Evolutionary conservation across 169 alveolate species (phyloP).

Genomic region (Nephromyces sp.): DNA sequence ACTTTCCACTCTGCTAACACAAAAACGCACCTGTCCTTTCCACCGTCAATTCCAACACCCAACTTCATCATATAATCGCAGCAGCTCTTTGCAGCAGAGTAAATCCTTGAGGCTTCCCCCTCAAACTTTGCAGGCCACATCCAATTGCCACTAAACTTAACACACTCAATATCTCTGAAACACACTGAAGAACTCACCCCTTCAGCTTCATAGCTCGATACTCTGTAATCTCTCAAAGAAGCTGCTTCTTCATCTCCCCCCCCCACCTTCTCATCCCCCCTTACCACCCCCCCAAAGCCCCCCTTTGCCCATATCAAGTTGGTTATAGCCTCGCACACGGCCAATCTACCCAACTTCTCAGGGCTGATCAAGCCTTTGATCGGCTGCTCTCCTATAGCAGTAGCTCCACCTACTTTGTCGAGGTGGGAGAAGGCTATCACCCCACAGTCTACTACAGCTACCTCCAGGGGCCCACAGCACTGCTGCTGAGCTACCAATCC

Average conservation of each 20-base stretch:
- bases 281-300: too few species aligned
- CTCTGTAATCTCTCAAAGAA: too few species aligned
- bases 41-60: slow-evolving; percentile 41
- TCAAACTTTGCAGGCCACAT: slow-evolving; percentile 43
- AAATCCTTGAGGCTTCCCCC: slow-evolving; percentile 33
- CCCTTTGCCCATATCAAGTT: slow-evolving; percentile 29
- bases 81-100: slow-evolving; percentile 31
- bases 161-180: background rate
- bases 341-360: slow-evolving; percentile 32
- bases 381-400: slow-evolving; percentile 48
- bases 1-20: background rate
- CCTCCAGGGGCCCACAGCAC: background rate
- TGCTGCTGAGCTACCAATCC: slow-evolving; percentile 46
- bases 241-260: too few species aligned
- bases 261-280: too few species aligned
- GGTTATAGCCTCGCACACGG: slow-evolving; percentile 38
- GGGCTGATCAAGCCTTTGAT: slow-evolving; percentile 31
- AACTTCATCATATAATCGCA: slow-evolving; percentile 21
- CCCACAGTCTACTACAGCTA: slow-evolving; percentile 34
- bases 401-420: slow-evolving; percentile 22
- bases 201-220: too few species aligned
- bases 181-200: slow-evolving; percentile 6
- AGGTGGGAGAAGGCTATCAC: slow-evolving; percentile 28
- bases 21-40: slow-evolving; percentile 22
- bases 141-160: slow-evolving; percentile 37